Evolutionary conservation across 2,329 filamentous ascomycete genomes (phyloP), one percentile per base, ranked within the genome.

Genomic region (Aspergillus sp.): DNA sequence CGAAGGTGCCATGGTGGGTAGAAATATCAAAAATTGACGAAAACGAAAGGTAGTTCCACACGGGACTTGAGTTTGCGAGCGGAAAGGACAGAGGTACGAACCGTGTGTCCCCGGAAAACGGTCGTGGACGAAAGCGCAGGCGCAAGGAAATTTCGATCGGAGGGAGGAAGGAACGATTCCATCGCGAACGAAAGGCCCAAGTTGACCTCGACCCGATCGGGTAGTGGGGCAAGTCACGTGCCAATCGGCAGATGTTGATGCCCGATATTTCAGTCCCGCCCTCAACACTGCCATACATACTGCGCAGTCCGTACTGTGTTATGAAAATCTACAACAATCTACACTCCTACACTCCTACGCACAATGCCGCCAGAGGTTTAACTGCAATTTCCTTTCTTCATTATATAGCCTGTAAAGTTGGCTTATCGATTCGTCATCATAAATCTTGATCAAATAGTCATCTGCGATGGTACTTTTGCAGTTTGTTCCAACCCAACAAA

Each of bases 1-100:
- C 59, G 78, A 76, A 68, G 78, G 78, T 64, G 79, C 71, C 79
- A 81, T 80, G 64, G 64, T 70, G 67, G 59, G 55, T 55, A 65
- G 67, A 61, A 65, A 55, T 52, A 32, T 51, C 39, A 62, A 60
- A 61, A 59, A 46, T 39, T 45, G 45, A 64, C 49, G 55, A 54
- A 54, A 52, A 39, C 3, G 36, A 49, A 49, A 60, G 42, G 52
- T 36, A 49, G 12, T 46, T 47, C 52, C 16, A 42, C 14, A 36
- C 42, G 32, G 45, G 45, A 46, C 29, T 61, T 47, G 47, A 29
- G 31, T 36, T 26, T 14, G 24, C 32, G 47, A 29, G 53, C 14
- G n/a, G 22, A 12, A 20, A 29, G 49, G 49, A 45, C 49, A 42
- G 32, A 32, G 45, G 11, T 12, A 52, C 10, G 29, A 18, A 49